These are phyloP conservation scores for Cokeromyces recurvatus DNA, from an alignment of 371 early-diverging fungal species.

Conservation along the genomic window DNA sequence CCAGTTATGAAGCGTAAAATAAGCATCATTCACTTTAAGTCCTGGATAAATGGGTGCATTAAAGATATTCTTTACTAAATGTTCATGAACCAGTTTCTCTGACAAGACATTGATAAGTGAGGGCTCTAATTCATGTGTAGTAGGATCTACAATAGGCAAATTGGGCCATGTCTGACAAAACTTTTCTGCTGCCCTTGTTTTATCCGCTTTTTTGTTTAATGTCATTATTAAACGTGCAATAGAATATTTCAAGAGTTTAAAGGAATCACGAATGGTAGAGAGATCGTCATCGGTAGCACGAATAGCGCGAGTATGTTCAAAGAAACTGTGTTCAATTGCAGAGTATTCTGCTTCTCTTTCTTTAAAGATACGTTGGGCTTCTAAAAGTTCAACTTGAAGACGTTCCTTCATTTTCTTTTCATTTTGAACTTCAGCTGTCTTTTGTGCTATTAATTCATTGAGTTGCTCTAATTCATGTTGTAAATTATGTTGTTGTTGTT, in stretches of 20 bases:
- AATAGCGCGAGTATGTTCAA: conserved; percentile 53
- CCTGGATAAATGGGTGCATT: conserved; percentile 48
- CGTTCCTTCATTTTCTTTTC: conserved; percentile 33
- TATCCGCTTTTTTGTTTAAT: conserved; percentile 50
- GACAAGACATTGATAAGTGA: conserved; percentile 49
- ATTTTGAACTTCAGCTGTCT: conserved; percentile 21
- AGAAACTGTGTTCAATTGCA: conserved; percentile 48
- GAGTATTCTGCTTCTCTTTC: conserved; percentile 41
- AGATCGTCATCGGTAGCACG: conserved; percentile 63
- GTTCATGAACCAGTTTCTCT: conserved; percentile 54
- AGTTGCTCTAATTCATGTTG: conserved; percentile 33
- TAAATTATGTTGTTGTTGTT: conserved; percentile 8
- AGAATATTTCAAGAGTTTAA: conserved; percentile 52
- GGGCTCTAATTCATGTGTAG: conserved; percentile 38
- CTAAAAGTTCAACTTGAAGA: conserved; percentile 25
- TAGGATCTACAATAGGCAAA: conserved; percentile 20
- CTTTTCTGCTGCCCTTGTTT: conserved; percentile 38
- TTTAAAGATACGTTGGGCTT: conserved; percentile 32
- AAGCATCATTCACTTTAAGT: conserved; percentile 51
- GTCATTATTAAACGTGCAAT: conserved; percentile 55
- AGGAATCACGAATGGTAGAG: conserved; percentile 55
- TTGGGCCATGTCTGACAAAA: conserved; percentile 33
- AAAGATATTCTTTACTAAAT: conserved; percentile 44
- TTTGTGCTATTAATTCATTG: conserved; percentile 26
- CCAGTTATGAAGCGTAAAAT: conserved; percentile 47